These are phyloP conservation scores for Chlorella ohadii DNA, from an alignment of 139 green algal genomes.

Conservation along the genomic window DNA sequence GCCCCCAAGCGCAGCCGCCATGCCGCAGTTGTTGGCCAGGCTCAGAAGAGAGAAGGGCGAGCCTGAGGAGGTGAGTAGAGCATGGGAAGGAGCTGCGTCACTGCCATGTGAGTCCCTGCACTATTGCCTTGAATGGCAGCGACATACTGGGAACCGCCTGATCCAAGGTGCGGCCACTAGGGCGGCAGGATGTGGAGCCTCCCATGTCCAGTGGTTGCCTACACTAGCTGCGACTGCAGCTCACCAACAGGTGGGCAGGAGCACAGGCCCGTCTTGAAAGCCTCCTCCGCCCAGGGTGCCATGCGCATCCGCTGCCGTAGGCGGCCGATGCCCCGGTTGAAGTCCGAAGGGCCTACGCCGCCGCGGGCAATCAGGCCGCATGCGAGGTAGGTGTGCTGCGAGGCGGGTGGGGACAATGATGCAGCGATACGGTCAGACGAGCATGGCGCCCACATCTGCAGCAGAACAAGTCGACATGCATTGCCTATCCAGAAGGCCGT, in stretches of 20 bases:
- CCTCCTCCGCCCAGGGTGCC: constrained; percentile 82
- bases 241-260: constrained; percentile 64
- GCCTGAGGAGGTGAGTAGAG: constrained; percentile 1
- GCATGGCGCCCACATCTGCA: too few species aligned
- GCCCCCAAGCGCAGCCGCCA: constrained; percentile 62
- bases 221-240: not conserved
- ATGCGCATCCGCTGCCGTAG: constrained; percentile 68
- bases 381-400: constrained; percentile 72
- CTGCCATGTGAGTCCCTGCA: too few species aligned
- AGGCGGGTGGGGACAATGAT: not conserved
- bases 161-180: too few species aligned
- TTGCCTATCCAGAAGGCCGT: not conserved
- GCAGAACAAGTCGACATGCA: too few species aligned
- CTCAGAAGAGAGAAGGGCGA: constrained; percentile 72
- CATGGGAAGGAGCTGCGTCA: not conserved
- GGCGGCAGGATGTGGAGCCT: too few species aligned
- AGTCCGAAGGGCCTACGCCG: constrained; percentile 65
- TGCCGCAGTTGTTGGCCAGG: constrained; percentile 82
- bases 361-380: constrained; percentile 77
- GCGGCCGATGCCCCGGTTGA: constrained; percentile 71
- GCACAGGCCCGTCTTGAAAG: constrained; percentile 85
- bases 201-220: too few species aligned
- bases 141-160: too few species aligned
- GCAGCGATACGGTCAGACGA: too few species aligned
- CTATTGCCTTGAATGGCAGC: too few species aligned